These are phyloP conservation scores for Myotisia sp. DNA, from an alignment of 2,329 filamentous ascomycete species.

Conservation along the genomic window DNA sequence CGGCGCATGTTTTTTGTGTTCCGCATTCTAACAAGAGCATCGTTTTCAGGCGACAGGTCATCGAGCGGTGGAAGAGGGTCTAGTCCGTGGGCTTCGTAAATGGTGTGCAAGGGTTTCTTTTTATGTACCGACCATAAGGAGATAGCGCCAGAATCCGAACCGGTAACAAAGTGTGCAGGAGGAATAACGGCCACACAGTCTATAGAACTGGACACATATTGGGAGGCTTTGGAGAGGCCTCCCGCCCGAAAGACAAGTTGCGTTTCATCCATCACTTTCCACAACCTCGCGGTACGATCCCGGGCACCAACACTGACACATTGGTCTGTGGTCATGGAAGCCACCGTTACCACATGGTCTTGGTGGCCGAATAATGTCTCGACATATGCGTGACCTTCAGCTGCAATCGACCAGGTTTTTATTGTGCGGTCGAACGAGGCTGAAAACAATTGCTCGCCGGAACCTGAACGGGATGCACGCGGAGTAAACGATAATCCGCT, in stretches of 20 bases:
- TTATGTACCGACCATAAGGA: constrained; percentile 80
- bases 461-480: constrained; percentile 44
- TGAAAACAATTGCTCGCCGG: constrained; percentile 75
- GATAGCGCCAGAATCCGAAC: constrained; percentile 77
- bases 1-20: constrained; percentile 37
- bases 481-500: constrained; percentile 73
- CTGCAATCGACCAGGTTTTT: constrained; percentile 73
- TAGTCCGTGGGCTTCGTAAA: constrained; percentile 70
- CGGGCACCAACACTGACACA: constrained; percentile 83
- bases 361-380: constrained; percentile 96
- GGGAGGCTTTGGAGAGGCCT: constrained; percentile 40
- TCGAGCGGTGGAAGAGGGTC: constrained; percentile 55
- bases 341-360: constrained; percentile 73
- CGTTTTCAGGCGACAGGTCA: constrained; percentile 60
- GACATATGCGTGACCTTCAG: constrained; percentile 76
- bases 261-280: constrained; percentile 92
- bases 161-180: constrained; percentile 84
- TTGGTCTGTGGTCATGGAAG: constrained; percentile 68
- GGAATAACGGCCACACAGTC: constrained; percentile 84
- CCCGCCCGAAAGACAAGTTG: constrained; percentile 81
- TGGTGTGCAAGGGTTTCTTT: constrained; percentile 80
- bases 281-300: constrained; percentile 80
- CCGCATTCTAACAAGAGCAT: constrained; percentile 38
- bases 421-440: constrained; percentile 82
- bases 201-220: constrained; percentile 64